Evolutionary conservation across 805 yeast genomes (phyloP).

Genomic region (Suhomyces sp.): DNA sequence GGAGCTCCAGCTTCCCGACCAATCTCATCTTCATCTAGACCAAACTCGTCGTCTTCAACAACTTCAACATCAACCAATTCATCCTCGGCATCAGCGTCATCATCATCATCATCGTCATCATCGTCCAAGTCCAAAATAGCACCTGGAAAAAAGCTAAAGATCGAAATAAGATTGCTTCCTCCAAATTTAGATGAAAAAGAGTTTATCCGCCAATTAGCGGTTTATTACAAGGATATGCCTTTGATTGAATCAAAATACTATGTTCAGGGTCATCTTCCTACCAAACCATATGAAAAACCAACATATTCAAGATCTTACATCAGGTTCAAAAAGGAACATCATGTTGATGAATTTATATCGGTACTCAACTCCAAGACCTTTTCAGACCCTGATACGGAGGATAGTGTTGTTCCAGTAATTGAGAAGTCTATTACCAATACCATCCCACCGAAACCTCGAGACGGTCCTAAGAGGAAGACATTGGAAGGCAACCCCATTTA

Average conservation of each 20-base stretch:
- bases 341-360: constrained; percentile 10
- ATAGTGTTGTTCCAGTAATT: constrained; percentile 32
- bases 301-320: constrained; percentile 19
- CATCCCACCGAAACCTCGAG: constrained; percentile 1
- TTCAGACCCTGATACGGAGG: constrained; percentile 23
- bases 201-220: constrained; percentile 20
- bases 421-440: constrained; percentile 30
- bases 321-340: constrained; percentile 10
- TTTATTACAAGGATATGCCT: constrained; percentile 11
- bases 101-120: background rate
- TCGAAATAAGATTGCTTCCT: constrained; percentile 26
- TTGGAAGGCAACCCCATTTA: constrained; percentile 18
- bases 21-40: background rate
- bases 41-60: background rate
- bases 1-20: too few species aligned
- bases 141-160: constrained; percentile 8
- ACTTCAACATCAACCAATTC: background rate
- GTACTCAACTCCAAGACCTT: constrained; percentile 20
- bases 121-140: constrained; percentile 2
- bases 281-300: constrained; percentile 19
- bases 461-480: background rate
- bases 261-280: constrained; percentile 17
- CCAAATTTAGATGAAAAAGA: constrained; percentile 14
- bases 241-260: constrained; percentile 11
- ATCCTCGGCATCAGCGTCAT: background rate